Conservation (phyloP, 345 rosid genomes). For the Arabidopsis suecica region DNA sequence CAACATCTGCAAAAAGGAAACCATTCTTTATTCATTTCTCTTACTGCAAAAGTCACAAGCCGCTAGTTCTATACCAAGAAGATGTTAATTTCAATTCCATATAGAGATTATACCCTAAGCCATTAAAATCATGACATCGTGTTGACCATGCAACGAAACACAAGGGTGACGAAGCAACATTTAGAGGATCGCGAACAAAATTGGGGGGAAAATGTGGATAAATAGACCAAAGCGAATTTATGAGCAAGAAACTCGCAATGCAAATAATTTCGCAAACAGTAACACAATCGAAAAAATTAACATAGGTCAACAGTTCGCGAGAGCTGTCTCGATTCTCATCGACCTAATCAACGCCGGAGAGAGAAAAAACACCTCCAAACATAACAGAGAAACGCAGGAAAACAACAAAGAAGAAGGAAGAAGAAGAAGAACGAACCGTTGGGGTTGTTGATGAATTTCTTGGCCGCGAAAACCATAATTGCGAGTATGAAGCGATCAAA, state of each 20-base stretch:
- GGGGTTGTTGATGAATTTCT: constrained; percentile 93
- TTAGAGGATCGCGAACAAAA: constrained; percentile 31
- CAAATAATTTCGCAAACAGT: constrained; percentile 29
- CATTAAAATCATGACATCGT: constrained; percentile 13
- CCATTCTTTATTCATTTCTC: constrained; percentile 10
- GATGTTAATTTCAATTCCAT: background rate
- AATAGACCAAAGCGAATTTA: constrained; percentile 8
- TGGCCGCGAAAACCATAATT: constrained; percentile 75
- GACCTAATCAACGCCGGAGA: constrained; percentile 26
- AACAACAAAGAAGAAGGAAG: background rate
- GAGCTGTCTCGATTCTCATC: constrained; percentile 28
- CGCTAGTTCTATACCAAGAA: constrained; percentile 1
- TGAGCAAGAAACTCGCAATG: constrained; percentile 31
- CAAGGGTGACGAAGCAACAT: constrained; percentile 24
- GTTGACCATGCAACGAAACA: constrained; percentile 36
- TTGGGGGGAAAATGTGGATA: background rate
- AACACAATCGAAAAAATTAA: constrained; percentile 23
- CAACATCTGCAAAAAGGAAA: constrained; percentile 65
- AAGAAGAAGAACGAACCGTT: constrained; percentile 57
- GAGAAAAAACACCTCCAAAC: background rate
- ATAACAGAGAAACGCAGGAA: background rate
- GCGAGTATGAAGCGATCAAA: constrained; percentile 26
- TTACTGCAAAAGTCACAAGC: background rate
- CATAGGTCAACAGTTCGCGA: constrained; percentile 42
- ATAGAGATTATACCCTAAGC: constrained; percentile 16